Percentiles rank a stretch among this genome's conserved stretches.
These are phyloP conservation scores for Teratosphaeria zuluensis DNA, from an alignment of 2,329 filamentous ascomycete genomes.

Conservation along the genomic window DNA sequence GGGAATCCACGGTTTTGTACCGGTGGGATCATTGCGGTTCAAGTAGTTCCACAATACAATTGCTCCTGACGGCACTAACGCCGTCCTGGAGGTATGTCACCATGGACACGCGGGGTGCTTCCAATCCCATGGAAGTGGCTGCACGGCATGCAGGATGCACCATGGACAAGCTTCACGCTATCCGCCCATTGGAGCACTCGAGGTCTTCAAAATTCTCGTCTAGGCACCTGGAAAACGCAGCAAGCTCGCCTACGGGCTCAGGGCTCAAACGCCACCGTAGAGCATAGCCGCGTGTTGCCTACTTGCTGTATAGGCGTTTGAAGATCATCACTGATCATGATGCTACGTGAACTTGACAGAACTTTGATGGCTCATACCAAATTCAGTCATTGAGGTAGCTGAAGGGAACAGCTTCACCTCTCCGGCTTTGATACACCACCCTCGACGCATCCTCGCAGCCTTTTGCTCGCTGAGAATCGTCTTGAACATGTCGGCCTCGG, in stretches of 20 bases:
- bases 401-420: background rate
- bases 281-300: background rate
- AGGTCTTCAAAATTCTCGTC: background rate
- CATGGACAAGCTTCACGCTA: background rate
- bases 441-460: too few species aligned
- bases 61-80: background rate
- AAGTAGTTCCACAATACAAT: background rate
- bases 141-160: background rate
- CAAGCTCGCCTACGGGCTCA: background rate
- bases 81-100: background rate
- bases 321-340: background rate
- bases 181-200: background rate
- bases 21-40: background rate
- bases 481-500: background rate
- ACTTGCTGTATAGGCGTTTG: background rate
- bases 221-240: background rate
- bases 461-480: background rate
- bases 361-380: too few species aligned
- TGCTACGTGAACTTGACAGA: too few species aligned
- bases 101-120: background rate
- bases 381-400: background rate
- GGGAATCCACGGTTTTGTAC: background rate
- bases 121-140: background rate
- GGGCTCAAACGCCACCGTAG: background rate
- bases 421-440: background rate